Evolutionary conservation across 768 basidiomycete genomes (phyloP), one percentile per base, ranked within the genome.

Genomic region (Leccinum variicolor): DNA sequence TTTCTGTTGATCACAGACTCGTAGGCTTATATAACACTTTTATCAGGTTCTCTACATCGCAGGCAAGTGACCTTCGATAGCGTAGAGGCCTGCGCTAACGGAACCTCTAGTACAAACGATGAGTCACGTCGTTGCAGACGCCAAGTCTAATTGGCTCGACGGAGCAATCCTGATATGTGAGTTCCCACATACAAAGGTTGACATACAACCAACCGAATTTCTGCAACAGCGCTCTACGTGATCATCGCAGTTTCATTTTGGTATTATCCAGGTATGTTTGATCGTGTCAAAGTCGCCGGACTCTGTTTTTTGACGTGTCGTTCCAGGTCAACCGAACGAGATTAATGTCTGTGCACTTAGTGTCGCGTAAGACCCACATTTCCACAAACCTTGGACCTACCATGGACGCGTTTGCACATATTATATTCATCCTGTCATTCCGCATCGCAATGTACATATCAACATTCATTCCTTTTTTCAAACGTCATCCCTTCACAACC

Each of bases 61-160:
- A 1, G 76, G 76, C 67, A 60, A 61, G 61, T 58, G 28, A 28
- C 33, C 81, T 15, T 66, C 77, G 11, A 39, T 78, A 77, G 9
- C 10, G 7, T 80, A 60, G 53, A 33, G 71, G 61, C 52, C 13
- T 39, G 14, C 50, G 17, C 56, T 66, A 33, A 65, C 7, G 10
- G 39, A 29, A n/a, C 34, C 26, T 61, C 21, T 60, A 87, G 87
- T 93, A n/a, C 76, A 92, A 59, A 90, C 90, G 13, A 89, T 94
- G 72, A 90, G 88, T 65, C 87, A 90, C 62, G 86, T 89, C 19
- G 83, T 93, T 1, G 79, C 85, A 53, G 92, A 94, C 66, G 91
- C 89, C 10, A 86, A 87, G 66, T 87, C 85, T 17, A 92, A 92
- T 68, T 94, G 92, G 84, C 76, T 94, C 15, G 91, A 94, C 67